Percentiles rank a stretch among this genome's conserved stretches.
Conservation (phyloP, 371 early-diverging fungal species). For the Syncephalis fuscata region DNA sequence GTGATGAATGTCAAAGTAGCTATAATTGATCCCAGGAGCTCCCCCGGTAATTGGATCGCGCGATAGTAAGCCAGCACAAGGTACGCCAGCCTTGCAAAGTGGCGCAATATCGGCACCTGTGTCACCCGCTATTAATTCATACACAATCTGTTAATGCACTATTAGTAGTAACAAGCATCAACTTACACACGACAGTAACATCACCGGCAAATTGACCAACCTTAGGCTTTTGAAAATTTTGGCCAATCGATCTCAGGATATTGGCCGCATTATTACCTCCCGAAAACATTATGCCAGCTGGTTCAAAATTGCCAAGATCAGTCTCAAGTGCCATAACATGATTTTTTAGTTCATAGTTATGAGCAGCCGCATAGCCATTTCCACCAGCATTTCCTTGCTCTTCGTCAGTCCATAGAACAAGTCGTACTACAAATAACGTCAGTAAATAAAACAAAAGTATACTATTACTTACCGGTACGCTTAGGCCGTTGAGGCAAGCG, state of each 20-base stretch:
- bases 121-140: background rate
- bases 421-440: conserved; percentile 13
- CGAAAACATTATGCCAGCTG: conserved; percentile 22
- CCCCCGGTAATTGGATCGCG: background rate
- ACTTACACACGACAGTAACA: background rate
- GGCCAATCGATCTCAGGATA: background rate
- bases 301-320: conserved; percentile 31
- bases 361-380: conserved; percentile 22
- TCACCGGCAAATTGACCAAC: background rate
- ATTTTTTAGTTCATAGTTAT: conserved; percentile 15
- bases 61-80: background rate
- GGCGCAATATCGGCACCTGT: background rate
- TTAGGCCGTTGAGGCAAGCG: conserved; percentile 14
- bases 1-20: too few species aligned
- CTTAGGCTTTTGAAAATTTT: background rate
- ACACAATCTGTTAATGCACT: too few species aligned
- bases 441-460: background rate
- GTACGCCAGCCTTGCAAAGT: background rate
- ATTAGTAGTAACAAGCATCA: too few species aligned
- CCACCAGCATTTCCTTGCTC: conserved; percentile 32
- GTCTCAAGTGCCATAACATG: conserved; percentile 29
- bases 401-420: conserved; percentile 36
- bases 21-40: background rate
- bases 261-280: background rate
- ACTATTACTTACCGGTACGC: conserved; percentile 16